Evolutionary conservation across 2,329 filamentous ascomycete species (phyloP), one percentile per base, ranked within the genome.

Genomic region (Periconia sp.): DNA sequence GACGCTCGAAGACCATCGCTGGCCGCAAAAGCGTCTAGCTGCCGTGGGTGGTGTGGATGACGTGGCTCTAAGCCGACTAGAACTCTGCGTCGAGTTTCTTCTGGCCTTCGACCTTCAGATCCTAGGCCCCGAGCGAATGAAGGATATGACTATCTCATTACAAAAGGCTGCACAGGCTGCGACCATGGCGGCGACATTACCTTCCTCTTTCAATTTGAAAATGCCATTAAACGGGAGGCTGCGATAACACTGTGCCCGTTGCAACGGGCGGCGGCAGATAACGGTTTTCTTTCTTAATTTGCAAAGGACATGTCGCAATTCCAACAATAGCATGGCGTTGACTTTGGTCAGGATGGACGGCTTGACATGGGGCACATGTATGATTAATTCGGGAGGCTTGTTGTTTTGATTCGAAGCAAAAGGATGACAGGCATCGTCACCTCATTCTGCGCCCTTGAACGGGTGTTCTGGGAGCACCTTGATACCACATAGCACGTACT

Each of bases 1-100:
- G 73, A 89, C 90, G 0, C 75, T 96, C n/a, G 92, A 99, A 69
- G 92, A 97, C 68, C 79, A 92, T 40, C 88, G 86, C 56, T 96
- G 95, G 72, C 83, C 89, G 7, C 92, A 96, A 72, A 80, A 80
- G 46, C 87, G 90, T 41, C 85, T 96, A 54, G 86, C 92, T 13
- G 87, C 86, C 53, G 92, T 97, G 1, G 92, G 94, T 29, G 92
- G 92, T 13, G 90, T 97, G 12, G 89, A 83, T 61, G 87, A 89
- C 64, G 75, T 77, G 13, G 91, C 97, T 71, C 78, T 99, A 37
- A 87, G 88, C 28, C 81, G 88, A 46, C 74, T 97, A 29, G 94
- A 97, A 75, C 88, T 97, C 48, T 91, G 87, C 33, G 63, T 79
- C 9, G 77, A 76, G 46, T 79, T 76, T 43, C 73, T 72, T 22